phyloP scores from a whole-genome alignment of 2,329 filamentous ascomycete species.

The Nigrospora sphaerica region DNA sequence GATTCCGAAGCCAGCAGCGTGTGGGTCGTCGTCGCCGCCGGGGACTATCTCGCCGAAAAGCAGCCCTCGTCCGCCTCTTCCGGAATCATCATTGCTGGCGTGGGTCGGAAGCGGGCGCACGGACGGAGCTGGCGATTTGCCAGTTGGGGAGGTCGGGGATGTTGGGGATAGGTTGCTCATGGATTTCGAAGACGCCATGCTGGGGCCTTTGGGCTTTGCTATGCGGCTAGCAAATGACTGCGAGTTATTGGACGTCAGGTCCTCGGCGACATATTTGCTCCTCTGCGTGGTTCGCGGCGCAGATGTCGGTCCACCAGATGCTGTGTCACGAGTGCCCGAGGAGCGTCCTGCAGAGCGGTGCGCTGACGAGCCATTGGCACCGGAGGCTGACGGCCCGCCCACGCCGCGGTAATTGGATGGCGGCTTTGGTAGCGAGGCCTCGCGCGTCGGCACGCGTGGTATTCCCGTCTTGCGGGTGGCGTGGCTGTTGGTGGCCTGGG shows the following conservation, averaged over 20 bases:
- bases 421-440: conserved; percentile 23
- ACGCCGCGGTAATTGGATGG: conserved; percentile 24
- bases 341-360: conserved; percentile 32
- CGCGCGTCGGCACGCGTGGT: conserved; percentile 26
- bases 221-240: conserved; percentile 56
- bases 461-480: conserved; percentile 25
- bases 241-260: conserved; percentile 44
- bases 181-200: conserved; percentile 32
- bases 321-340: conserved; percentile 22
- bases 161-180: conserved; percentile 32
- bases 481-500: conserved; percentile 3
- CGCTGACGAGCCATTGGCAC: conserved; percentile 27
- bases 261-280: conserved; percentile 39
- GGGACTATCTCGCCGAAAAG: conserved; percentile 70
- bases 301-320: conserved; percentile 13
- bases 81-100: conserved; percentile 22
- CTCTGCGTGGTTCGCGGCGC: conserved; percentile 32
- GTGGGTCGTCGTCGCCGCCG: conserved; percentile 41
- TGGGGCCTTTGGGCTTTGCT: conserved; percentile 39
- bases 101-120: conserved; percentile 24
- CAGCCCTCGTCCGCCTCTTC: conserved; percentile 34
- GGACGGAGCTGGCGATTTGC: conserved; percentile 10
- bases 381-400: conserved; percentile 8
- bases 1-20: conserved; percentile 55
- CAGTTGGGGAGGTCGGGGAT: conserved; percentile 12